Percentiles rank a stretch among this genome's conserved stretches.
Evolutionary conservation across 1,284 basidiomycete species (phyloP).

Genomic region (Moesziomyces sp.): DNA sequence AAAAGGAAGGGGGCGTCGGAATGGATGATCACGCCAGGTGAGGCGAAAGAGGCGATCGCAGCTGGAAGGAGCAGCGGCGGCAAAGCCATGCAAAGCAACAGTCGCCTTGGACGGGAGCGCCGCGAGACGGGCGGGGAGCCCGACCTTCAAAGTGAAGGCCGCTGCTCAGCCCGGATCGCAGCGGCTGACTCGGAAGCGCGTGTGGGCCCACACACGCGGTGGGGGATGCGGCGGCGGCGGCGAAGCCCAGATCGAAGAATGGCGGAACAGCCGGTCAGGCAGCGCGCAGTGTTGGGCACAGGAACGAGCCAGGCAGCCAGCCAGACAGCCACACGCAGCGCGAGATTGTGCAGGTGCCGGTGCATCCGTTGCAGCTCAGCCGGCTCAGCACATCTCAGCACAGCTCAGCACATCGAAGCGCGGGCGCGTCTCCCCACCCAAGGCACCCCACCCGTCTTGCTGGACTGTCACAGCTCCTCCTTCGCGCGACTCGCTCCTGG

Average conservation of each 20-base stretch:
- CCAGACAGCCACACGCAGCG: neutral
- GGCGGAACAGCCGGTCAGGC: neutral
- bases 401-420: no score
- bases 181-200: neutral
- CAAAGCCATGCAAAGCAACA: no score
- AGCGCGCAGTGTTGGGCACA: neutral
- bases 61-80: neutral
- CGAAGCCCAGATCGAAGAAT: slow-evolving; percentile 1
- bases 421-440: no score
- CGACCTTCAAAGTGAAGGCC: no score
- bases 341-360: neutral
- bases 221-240: neutral
- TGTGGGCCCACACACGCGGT: no score
- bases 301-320: neutral
- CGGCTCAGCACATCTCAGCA: no score
- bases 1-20: no score
- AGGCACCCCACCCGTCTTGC: neutral
- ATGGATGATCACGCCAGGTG: neutral
- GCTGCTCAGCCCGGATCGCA: neutral
- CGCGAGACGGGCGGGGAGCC: no score
- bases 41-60: no score
- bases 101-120: no score
- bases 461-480: neutral
- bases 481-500: no score
- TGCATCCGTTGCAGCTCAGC: no score